A percentile compares a stretch with the other conserved stretches of the same genome.
These are phyloP conservation scores for Poa pratensis DNA, from an alignment of 176 grass and related monocot species.

Conservation along the genomic window DNA sequence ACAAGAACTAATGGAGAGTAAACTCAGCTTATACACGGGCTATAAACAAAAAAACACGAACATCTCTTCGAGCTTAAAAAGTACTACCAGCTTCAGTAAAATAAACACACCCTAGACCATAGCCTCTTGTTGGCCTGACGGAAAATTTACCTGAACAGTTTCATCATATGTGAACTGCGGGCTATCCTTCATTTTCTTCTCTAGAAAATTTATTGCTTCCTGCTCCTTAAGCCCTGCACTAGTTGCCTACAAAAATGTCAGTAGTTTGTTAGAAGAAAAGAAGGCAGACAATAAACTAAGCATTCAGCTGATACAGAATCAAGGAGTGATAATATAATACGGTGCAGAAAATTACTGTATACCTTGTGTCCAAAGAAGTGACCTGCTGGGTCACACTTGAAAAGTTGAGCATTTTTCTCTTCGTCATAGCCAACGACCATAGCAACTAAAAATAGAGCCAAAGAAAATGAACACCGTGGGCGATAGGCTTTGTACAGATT, in stretches of 20 bases:
- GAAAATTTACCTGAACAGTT: conserved; percentile 70
- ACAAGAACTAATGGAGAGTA: conserved; percentile 3
- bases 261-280: not conserved
- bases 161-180: conserved; percentile 81
- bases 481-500: not conserved
- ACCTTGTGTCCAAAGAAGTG: conserved; percentile 99
- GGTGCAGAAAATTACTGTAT: conserved; percentile 19
- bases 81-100: not conserved
- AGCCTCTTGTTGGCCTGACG: not conserved
- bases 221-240: conserved; percentile 97
- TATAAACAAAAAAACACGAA: not conserved
- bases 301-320: not conserved
- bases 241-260: conserved; percentile 65
- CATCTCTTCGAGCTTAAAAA: not conserved
- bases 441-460: conserved; percentile 60
- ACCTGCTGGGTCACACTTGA: conserved; percentile 97
- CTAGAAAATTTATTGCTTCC: conserved; percentile 99
- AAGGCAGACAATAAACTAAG: conserved; percentile 6
- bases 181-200: conserved; percentile 99
- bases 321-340: not conserved
- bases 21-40: not conserved
- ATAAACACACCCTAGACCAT: not conserved
- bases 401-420: conserved; percentile 97
- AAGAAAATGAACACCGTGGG: conserved; percentile 33
- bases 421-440: conserved; percentile 97